Evolutionary conservation across 2,329 filamentous ascomycete genomes (phyloP), one percentile per base, ranked within the genome.

Genomic region (Penicillium janthinellum): DNA sequence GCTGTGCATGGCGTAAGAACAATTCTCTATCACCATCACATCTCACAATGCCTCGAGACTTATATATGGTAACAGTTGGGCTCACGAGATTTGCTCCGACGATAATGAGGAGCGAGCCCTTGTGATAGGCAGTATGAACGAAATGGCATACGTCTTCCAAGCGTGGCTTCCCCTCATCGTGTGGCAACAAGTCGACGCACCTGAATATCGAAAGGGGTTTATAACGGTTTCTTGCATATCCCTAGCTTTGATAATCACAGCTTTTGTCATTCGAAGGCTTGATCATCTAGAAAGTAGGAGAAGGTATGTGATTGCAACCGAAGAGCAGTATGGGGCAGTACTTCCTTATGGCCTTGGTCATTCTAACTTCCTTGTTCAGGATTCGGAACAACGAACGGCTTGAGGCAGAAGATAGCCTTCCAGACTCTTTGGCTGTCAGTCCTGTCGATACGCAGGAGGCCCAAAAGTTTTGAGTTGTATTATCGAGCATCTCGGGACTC

Each of bases 131-230:
- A 76, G 80, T 15, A 90, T 90, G 86, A 90, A 90, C 60, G 83
- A 88, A 69, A 83, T 90, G 77, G 87, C 87, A 0, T 89, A 90
- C 60, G 86, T 89, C 1, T 74, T 91, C 45, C 87, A 90, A 68
- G 86, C 87, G 0, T 90, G 88, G 88, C 71, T 91, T 44, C 88
- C 88, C 6, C 79, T 88, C 35, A 70, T 89, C 8, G 81, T 89
- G 10, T 90, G 87, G 87, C 83, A 86, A 73, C 84, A 87, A 68
- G 79, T 86, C 0, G 85, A 89, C 58, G 84, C 82, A 0, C 87
- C 87, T 0, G 64, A 76, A 45, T 90, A 89, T 39, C 70, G 64
- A 0, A 88, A 88, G 65, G 87, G 87, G 0, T 88, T 83, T 53
- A 79, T 85, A 10, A 87, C 85, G 0, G 81, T 82, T 63, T 74